Evolutionary conservation across 345 rosid genomes (phyloP).

Genomic region (Laguncularia racemosa): DNA sequence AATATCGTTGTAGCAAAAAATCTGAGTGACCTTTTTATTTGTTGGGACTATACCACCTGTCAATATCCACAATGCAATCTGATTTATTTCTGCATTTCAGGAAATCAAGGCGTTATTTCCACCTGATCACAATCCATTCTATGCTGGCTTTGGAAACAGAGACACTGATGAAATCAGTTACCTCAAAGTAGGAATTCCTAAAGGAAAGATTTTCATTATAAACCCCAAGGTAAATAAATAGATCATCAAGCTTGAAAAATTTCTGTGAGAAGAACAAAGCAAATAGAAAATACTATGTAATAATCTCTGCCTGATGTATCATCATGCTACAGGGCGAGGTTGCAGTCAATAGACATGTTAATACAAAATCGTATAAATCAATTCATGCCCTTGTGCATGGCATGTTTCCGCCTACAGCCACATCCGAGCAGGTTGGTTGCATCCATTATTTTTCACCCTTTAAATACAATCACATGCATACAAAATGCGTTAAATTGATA

Average conservation of each 20-base stretch:
- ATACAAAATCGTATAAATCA: conserved; percentile 74
- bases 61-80: not conserved
- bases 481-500: too few species aligned
- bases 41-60: not conserved
- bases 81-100: conserved; percentile 29
- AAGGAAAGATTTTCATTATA: conserved; percentile 85
- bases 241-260: conserved; percentile 4
- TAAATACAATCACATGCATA: too few species aligned
- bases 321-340: conserved; percentile 73
- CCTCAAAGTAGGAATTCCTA: conserved; percentile 94
- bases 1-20: not conserved
- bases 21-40: not conserved
- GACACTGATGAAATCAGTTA: conserved; percentile 96
- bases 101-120: conserved; percentile 87
- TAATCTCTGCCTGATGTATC: conserved; percentile 7
- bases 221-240: conserved; percentile 83
- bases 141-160: conserved; percentile 99
- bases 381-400: conserved; percentile 78
- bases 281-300: not conserved
- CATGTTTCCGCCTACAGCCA: conserved; percentile 68
- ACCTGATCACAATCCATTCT: conserved; percentile 81
- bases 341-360: conserved; percentile 69
- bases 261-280: not conserved
- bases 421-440: conserved; percentile 58
- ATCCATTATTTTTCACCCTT: not conserved